Base-by-base conservation (phyloP, 495 filamentous ascomycete species). In the Penicillium parvum region DNA sequence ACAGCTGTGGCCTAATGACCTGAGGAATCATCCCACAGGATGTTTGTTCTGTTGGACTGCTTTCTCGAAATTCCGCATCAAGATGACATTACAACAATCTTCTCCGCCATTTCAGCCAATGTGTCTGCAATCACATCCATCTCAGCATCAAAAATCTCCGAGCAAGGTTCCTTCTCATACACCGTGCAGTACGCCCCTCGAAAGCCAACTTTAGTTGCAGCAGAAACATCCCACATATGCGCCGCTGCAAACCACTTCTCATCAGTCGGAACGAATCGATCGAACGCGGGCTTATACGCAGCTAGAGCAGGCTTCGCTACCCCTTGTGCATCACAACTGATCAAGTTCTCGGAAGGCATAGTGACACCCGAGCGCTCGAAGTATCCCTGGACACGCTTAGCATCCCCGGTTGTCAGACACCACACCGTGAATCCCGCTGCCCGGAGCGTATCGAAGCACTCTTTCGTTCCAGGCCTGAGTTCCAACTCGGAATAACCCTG, bases 191-290 rank as follows among this genome's bases (percentile, higher is more conserved):
- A 66, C 9, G 63, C 63, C 15, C 58, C 60, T 11, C 51, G 37
- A 22, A 64, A 67, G 7, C 64, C 60, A 16, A 42, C 47, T 28
- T 52, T 63, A 20, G 35, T 41, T 14, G 65, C 65, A 14, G 63
- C 65, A 7, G 51, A 37, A n/a, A 61, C 61, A 60, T 68, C 65
- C 65, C 65, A 68, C 63, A 65, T 66, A 52, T 68, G 65, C 3
- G 63, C 65, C 8, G 65, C 65, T 3, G 57, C 65, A 49, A 66
- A 64, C 60, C 60, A 64, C 44, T 56, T 60, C 7, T 36, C 43
- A 30, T 60, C 56, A 4, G 42, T 40, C 2, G 37, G 21, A 6
- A 37, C 40, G 28, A 53, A 49, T 9, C 22, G 35, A 7, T 37
- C 44, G 9, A 53, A 29, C 16, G 41, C 37, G 16, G 55, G 50